Evolutionary conservation across 1,284 basidiomycete species (phyloP), one percentile per base, ranked within the genome.

Genomic region (Abortiporus biennis): DNA sequence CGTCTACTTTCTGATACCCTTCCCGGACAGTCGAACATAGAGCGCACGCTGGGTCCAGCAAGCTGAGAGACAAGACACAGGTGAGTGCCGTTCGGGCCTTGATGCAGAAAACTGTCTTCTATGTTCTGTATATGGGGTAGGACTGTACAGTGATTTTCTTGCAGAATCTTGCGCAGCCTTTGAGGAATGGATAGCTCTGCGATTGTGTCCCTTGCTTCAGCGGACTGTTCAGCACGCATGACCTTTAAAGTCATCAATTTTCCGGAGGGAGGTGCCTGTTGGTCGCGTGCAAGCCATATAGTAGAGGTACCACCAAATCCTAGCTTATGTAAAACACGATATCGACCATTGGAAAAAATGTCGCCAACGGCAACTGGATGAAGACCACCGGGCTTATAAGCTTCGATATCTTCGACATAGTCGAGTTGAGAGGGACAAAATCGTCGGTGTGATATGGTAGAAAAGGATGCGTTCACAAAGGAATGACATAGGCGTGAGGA

Each of bases 241-340:
- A 49, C 56, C 42, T 68, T 67, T 35, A 68, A 55, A 43, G 65
- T 55, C 16, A 66, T 55, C 13, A 64, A 47, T 41, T 43, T 54
- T 15, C 50, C 51, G n/a, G n/a, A n/a, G n/a, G n/a, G n/a, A n/a
- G n/a, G n/a, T 37, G 35, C 12, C n/a, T 43, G 41, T 36, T 52
- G 50, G 40, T 67, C 61, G 38, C 62, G 59, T 17, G 61, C 66
- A 5, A 69, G 61, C 67, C 67, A 68, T 17, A 68, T 51, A 22
- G 66, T 67, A 24, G 66, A 66, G 6, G 58, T 63, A 11, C 63
- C 61, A 12, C 67, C 66, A 42, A 50, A 64, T 15, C 66, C 66
- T 1, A 68, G 59, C 52, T 68, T 68, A 46, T 68, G 63, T 20
- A 69, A 24, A 16, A 68, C 45, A 36, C 43, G 57, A 46, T 61